These are phyloP conservation scores for Zygosaccharomyces sapae DNA, from an alignment of 1,139 yeast genomes.

Conservation along the genomic window DNA sequence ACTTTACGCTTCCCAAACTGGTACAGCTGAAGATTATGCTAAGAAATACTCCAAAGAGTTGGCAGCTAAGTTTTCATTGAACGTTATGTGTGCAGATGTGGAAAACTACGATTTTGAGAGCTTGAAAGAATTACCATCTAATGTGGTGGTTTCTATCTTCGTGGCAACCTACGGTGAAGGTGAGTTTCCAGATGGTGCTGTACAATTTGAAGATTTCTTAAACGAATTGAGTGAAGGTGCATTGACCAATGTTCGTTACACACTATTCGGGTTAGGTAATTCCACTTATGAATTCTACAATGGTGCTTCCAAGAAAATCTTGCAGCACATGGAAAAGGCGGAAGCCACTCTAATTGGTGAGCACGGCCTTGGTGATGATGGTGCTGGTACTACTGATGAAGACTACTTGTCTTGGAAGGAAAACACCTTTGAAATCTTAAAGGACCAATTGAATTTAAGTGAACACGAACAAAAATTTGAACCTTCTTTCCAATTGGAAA, in stretches of 20 bases:
- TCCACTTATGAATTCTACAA: conserved; percentile 89
- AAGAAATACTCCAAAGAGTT: conserved; percentile 86
- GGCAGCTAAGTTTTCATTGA: conserved; percentile 63
- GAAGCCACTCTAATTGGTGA: conserved; percentile 72
- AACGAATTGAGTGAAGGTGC: conserved; percentile 51
- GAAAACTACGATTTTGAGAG: conserved; percentile 84
- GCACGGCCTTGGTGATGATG: conserved; percentile 91
- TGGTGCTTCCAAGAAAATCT: conserved; percentile 67
- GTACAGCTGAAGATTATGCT: conserved; percentile 98
- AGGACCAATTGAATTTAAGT: conserved; percentile 58
- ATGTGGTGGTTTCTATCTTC: conserved; percentile 58
- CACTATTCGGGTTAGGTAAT: conserved; percentile 88
- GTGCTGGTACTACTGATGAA: conserved; percentile 91
- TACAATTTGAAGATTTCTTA: conserved; percentile 61
- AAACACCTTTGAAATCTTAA: conserved; percentile 59
- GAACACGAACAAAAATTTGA: conserved; percentile 76
- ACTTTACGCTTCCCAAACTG: conserved; percentile 96
- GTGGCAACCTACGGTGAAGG: conserved; percentile 98
- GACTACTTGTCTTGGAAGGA: conserved; percentile 95
- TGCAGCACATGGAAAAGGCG: conserved; percentile 46
- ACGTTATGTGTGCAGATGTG: conserved; percentile 81
- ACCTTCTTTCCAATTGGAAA: conserved; percentile 56
- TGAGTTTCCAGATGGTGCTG: conserved; percentile 93
- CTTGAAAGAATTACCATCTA: conserved; percentile 53
- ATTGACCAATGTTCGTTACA: conserved; percentile 59